Evolutionary conservation across 768 basidiomycete genomes (phyloP).

Genomic region (Kondoa malvinella): DNA sequence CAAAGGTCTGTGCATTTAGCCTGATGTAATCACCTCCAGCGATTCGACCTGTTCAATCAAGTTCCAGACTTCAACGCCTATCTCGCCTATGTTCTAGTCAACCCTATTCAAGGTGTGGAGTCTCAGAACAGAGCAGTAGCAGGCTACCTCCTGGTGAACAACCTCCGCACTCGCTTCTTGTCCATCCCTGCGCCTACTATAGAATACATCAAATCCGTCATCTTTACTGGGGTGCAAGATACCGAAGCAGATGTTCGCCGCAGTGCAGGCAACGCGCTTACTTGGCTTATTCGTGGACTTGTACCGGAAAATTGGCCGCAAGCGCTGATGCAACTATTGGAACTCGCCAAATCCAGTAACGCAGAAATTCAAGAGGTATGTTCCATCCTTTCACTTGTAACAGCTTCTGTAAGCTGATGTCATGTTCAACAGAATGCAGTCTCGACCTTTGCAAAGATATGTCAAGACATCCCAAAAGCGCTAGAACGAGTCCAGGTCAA

Average conservation of each 20-base stretch:
- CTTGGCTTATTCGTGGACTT: slow-evolving; percentile 54
- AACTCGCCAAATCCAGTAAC: slow-evolving; percentile 59
- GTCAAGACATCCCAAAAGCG: slow-evolving; percentile 89
- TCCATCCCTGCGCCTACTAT: background rate
- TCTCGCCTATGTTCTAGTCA: slow-evolving; percentile 70
- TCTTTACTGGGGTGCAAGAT: slow-evolving; percentile 23
- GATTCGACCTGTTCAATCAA: slow-evolving; percentile 31
- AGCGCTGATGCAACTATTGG: slow-evolving; percentile 68
- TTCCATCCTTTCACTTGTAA: background rate
- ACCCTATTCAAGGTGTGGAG: background rate
- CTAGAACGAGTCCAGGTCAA: slow-evolving; percentile 54
- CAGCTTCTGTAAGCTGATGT: background rate
- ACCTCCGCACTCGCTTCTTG: slow-evolving; percentile 39
- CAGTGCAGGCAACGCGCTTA: background rate
- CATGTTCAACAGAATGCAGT: slow-evolving; percentile 54
- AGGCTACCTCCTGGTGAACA: slow-evolving; percentile 48
- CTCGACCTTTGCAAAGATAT: slow-evolving; percentile 81
- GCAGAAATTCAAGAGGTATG: slow-evolving; percentile 69
- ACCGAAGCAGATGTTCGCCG: background rate
- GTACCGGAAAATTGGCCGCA: slow-evolving; percentile 92
- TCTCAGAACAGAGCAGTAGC: background rate
- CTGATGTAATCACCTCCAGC: slow-evolving; percentile 22
- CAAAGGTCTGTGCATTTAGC: background rate
- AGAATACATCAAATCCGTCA: slow-evolving; percentile 29
- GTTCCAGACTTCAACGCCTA: slow-evolving; percentile 37